phyloP scores from a whole-genome alignment of 2,329 filamentous ascomycete species.

The Verticillium isaacii region DNA sequence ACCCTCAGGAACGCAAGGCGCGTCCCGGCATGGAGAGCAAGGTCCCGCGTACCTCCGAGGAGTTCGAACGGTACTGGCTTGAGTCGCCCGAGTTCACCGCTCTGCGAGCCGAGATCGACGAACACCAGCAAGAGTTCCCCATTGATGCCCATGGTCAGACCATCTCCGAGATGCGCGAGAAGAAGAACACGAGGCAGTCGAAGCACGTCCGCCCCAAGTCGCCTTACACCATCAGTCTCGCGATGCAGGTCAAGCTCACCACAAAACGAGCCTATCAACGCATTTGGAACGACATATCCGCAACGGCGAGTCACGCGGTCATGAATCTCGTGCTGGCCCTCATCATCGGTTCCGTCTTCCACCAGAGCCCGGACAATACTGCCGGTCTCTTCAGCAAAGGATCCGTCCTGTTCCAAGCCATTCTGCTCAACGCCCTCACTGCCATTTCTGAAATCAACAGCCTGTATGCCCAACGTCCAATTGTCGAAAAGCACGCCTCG shows the following conservation, averaged over 20 bases:
- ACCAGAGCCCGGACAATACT: conserved; percentile 41
- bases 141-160: conserved; percentile 31
- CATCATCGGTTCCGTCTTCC: conserved; percentile 60
- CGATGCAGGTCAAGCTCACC: conserved; percentile 48
- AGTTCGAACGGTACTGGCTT: conserved; percentile 53
- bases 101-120: conserved; percentile 42
- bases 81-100: conserved; percentile 37
- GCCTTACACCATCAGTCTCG: conserved; percentile 51
- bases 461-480: conserved; percentile 38
- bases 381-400: conserved; percentile 49
- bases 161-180: conserved; percentile 36
- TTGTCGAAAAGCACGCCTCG: conserved; percentile 43
- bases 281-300: conserved; percentile 46
- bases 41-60: conserved; percentile 64
- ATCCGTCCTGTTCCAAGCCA: conserved; percentile 54
- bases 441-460: conserved; percentile 50
- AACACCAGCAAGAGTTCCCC: conserved; percentile 41
- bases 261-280: conserved; percentile 47
- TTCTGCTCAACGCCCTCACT: conserved; percentile 54
- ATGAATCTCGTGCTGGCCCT: conserved; percentile 52
- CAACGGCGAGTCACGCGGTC: conserved; percentile 38
- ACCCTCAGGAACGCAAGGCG: conserved; percentile 53
- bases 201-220: conserved; percentile 50
- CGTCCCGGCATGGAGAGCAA: conserved; percentile 53
- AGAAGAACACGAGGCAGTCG: conserved; percentile 46